Base-by-base conservation (phyloP, 768 basidiomycete species). In the Boletus huronensis region DNA sequence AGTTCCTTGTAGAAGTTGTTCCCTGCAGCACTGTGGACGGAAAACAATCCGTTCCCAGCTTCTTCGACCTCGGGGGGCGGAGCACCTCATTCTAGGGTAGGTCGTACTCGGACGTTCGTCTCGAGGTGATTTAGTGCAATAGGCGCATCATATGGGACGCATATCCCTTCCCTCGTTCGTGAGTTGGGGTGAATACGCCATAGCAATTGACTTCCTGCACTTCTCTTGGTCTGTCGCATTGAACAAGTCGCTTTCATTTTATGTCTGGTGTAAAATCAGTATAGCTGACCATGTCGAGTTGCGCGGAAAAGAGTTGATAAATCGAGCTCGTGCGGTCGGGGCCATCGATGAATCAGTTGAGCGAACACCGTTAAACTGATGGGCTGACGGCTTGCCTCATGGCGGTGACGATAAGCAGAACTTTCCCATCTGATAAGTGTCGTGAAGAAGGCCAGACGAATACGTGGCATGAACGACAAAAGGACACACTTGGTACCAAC, bases 121-220 rank as follows among this genome's bases (percentile, higher is more conserved):
- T 67, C 11, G 77, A 77, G 28, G 80, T 64, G 11, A 80, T 74
- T 74, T 77, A 80, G 60, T 86, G 84, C 38, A 86, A 52, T 17
- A 86, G 71, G n/a, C 77, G 72, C 82, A 85, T 82, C 83, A 84
- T 82, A 56, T 82, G 81, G 13, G 64, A 62, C 5, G 78, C 83
- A 57, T 82, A 85, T 9, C 84, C 84, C 36, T 77, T 78, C 6
- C 75, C 68, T 40, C 82, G 75, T 16, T 82, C 72, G 36, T 60
- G 49, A 0, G 71, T 62, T 17, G 79, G 79, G 3, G 82, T 83
- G 65, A 75, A 85, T 6, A 85, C 68, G 2, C 70, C 79, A 55
- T 84, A 83, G 43, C 79, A 76, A 8, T 69, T 55, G 1, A 75
- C 75, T 43, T 71, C 62, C 41, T 75, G 65, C n/a, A 61, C 55